phyloP scores from a whole-genome alignment of 305 asterid species.

The Fraxinus nigra region DNA sequence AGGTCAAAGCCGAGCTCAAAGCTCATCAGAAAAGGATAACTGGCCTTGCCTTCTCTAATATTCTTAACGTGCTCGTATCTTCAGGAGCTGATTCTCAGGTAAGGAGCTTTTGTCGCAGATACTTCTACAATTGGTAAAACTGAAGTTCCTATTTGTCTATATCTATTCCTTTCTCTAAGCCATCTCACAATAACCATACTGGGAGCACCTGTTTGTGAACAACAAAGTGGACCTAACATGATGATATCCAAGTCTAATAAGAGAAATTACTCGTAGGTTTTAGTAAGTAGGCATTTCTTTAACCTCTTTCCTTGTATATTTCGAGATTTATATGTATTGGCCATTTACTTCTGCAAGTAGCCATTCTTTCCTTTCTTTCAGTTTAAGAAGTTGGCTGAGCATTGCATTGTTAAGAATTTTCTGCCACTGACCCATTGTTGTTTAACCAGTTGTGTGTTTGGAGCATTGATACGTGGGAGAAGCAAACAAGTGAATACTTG shows the following conservation, averaged over 20 bases:
- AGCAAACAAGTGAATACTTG: conserved; percentile 6
- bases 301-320: neutral
- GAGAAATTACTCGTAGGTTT: neutral
- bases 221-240: neutral
- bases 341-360: neutral
- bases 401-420: neutral
- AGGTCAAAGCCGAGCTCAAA: conserved; percentile 37
- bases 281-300: neutral
- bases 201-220: neutral
- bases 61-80: conserved; percentile 38
- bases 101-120: neutral
- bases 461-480: conserved; percentile 24
- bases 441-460: conserved; percentile 22
- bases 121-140: neutral
- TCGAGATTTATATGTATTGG: neutral
- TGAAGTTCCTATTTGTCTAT: neutral
- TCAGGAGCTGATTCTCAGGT: conserved; percentile 50
- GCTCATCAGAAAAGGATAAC: conserved; percentile 40
- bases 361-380: neutral
- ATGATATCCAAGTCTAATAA: neutral
- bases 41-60: conserved; percentile 39
- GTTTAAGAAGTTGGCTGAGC: neutral
- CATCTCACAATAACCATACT: neutral
- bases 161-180: neutral
- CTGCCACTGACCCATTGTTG: neutral